Base-by-base conservation (phyloP, 108 stramenopile genomes). In the Discostella pseudostelligera region DNA sequence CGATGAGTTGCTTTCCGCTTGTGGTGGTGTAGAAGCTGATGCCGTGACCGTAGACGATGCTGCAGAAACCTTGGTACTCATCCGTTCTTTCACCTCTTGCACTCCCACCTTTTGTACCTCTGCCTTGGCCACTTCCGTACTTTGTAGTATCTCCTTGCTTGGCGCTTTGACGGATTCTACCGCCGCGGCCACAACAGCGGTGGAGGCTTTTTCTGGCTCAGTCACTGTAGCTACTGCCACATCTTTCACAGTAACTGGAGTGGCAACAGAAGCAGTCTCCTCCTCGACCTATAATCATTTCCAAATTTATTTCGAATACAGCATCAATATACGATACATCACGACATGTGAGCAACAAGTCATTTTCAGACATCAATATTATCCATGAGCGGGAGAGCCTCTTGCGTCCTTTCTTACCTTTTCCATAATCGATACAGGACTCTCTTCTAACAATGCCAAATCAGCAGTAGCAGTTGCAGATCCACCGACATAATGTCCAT, bases 11-110 rank as follows among this genome's bases (percentile, higher is more conserved):
- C 5, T 13, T 3, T 4, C 3, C 9, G 14, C 22, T 22, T 10
- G 14, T 16, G 42, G 22, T 43, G 24, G 21, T 22, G 42, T 29
- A 44, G 25, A 43, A 24, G 42, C 20, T 59, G 44, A 24, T 37
- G 32, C 7, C 50, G 8, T 39, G 48, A 8, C 28, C 24, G 39
- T 22, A 51, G 49, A 53, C 20, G 50, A 12, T 20, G 50, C 11
- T 12, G 17, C 5, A 16, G 29, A 1, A 4, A 7, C 32, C 53
- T 61, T 72, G 56, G 61, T 63, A 49, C 56, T 56, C 62, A 72
- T 64, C 55, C 62, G 56, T 17, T 55, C 62, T 40, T 72, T 72
- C 22, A 62, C 63, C 47, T 72, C 70, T 44, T 64, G 35, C 19
- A 72, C 56, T 13, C 70, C 70, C 56, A 22, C 37, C 35, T 44